Base-by-base conservation (phyloP, 176 grass and related monocot genomes). In the Alloteropsis semialata region DNA sequence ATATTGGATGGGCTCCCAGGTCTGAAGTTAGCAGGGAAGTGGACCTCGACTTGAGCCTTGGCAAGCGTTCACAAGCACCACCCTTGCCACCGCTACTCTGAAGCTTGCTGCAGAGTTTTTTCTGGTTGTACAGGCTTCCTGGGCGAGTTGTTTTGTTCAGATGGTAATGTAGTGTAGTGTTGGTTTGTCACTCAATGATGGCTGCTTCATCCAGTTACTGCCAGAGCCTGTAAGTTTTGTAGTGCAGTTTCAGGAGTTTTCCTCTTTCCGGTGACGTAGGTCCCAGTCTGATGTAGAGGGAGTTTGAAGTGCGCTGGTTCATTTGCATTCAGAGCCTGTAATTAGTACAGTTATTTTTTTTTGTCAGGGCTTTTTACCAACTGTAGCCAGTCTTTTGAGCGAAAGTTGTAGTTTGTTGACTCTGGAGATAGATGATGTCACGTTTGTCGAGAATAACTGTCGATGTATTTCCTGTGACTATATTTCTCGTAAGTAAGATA, bases 21-120 rank as follows among this genome's bases (percentile, higher is more conserved):
- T 13, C 28, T 13, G 87, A 78, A 65, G 59, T 46, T 55, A 62
- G 62, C 33, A 56, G 34, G 15, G 54, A 59, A 43, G 56, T 92
- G 45, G 79, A 90, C 33, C 75, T 95, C 21, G 70, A 86, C 30
- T 60, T 95, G 16, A 65, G 88, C 42, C 87, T 95, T 29, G 17
- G 84, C 22, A 29, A n/a, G 0, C 22, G 6, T 16, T 62, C 46
- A 0, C 10, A 45, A 45, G 44, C 27, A 19, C 66, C 57, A 3
- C 30, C 49, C 30, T 3, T 24, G 17, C 28, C 28, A 2, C 70
- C 37, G 1, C 39, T 71, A 28, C 46, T 72, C 37, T 79, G 59
- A 84, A 17, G 27, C 13, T 45, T 57, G 66, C 21, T 56, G 21
- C 5, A 9, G 18, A 63, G 72, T 24, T 51, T 25, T 13, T 70